phyloP scores from a whole-genome alignment of 257 asterid genomes.

The Cynanchum wilfordii region DNA sequence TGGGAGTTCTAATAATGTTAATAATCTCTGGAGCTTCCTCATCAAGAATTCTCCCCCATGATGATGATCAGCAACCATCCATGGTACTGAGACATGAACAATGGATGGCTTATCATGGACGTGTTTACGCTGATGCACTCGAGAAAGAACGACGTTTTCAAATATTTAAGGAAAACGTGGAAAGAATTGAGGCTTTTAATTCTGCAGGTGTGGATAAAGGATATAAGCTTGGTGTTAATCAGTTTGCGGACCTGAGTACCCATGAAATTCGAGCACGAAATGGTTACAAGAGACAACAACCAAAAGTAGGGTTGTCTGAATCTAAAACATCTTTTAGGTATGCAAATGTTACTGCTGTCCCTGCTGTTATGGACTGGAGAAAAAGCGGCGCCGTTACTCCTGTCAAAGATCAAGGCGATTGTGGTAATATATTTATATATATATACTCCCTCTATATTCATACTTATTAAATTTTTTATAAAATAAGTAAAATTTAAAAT shows the following conservation, averaged over 20 bases:
- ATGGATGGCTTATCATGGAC: slow-evolving; percentile 35
- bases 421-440: slow-evolving; percentile 27
- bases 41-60: slow-evolving; percentile 11
- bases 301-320: background rate
- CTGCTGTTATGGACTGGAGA: slow-evolving; percentile 35
- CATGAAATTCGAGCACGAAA: slow-evolving; percentile 35
- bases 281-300: slow-evolving; percentile 24
- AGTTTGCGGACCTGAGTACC: slow-evolving; percentile 29
- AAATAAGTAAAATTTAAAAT: too few relatives aligned
- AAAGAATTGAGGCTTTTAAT: slow-evolving; percentile 37
- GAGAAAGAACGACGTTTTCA: slow-evolving; percentile 30
- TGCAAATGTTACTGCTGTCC: slow-evolving; percentile 25
- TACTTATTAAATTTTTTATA: too few relatives aligned
- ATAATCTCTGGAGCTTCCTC: slow-evolving; percentile 17
- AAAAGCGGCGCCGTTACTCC: slow-evolving; percentile 37
- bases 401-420: slow-evolving; percentile 39
- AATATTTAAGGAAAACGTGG: slow-evolving; percentile 36
- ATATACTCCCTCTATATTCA: too few relatives aligned
- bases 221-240: slow-evolving; percentile 29
- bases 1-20: slow-evolving; percentile 8
- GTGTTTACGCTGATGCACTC: slow-evolving; percentile 14
- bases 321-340: slow-evolving; percentile 20
- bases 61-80: background rate
- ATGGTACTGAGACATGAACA: slow-evolving; percentile 32
- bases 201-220: slow-evolving; percentile 13